Conservation (phyloP, 768 basidiomycete genomes). For the Lyophyllum semitale region DNA sequence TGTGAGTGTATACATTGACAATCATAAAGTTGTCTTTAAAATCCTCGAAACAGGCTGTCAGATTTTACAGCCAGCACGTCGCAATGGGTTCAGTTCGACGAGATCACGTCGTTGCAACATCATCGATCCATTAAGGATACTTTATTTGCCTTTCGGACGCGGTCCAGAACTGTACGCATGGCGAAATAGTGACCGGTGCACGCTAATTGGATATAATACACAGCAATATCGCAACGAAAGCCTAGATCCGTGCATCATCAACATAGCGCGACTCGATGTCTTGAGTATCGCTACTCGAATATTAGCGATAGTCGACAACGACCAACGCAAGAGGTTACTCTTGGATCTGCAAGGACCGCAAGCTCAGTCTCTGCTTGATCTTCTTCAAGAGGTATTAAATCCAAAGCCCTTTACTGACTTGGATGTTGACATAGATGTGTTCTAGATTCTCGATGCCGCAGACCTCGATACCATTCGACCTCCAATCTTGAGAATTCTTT, state of each 20-base stretch:
- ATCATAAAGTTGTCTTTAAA: background rate
- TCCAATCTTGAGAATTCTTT: background rate
- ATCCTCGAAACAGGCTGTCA: background rate
- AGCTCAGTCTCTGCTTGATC: slow-evolving; percentile 7
- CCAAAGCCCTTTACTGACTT: background rate
- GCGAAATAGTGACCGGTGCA: too few relatives aligned
- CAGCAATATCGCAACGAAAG: background rate
- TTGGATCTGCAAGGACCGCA: background rate
- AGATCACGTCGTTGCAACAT: background rate
- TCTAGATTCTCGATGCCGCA: slow-evolving; percentile 4
- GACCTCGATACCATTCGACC: slow-evolving; percentile 5
- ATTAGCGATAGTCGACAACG: background rate
- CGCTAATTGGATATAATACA: background rate
- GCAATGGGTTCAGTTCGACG: background rate
- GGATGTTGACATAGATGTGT: background rate
- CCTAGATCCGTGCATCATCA: background rate
- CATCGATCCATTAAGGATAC: background rate
- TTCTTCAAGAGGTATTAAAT: slow-evolving; percentile 2
- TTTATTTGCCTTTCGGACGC: slow-evolving; percentile 6
- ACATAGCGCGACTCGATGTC: background rate
- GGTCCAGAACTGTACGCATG: background rate
- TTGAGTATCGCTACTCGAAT: slow-evolving; percentile 5
- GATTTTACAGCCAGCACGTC: background rate
- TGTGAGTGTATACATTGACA: background rate
- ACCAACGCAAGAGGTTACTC: slow-evolving; percentile 1